Evolutionary conservation across 495 filamentous ascomycete species (phyloP), one percentile per base, ranked within the genome.

Genomic region (Apiosordaria backusii): DNA sequence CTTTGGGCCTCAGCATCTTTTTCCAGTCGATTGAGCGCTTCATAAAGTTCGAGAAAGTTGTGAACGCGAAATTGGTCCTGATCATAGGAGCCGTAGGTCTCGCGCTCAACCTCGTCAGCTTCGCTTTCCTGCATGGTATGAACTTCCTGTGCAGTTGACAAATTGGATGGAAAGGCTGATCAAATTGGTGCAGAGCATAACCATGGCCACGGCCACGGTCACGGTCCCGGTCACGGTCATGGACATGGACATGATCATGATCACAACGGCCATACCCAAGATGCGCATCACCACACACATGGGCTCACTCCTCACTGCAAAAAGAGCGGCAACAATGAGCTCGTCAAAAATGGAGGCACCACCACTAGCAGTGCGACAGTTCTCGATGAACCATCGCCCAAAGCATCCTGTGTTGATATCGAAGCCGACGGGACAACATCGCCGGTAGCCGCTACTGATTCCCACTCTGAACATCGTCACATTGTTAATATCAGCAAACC

Each of bases 21-120:
- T 80, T 98, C 50, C 93, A 97, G 70, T 92, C 94, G 2, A 87
- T 96, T 64, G 92, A 97, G 77, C 83, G 94, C 69, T 89, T 98
- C 72, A 85, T 96, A 50, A 71, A 72, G 4, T 59, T 82, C 24
- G 68, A 79, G 62, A 72, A 73, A 72, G 64, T 97, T 60, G 83
- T 87, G 45, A 86, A 93, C 55, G 90, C 92, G 0, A 85, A 85
- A 67, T 78, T 96, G 5, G 87, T 97, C 13, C 84, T 93, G 50
- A 89, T 90, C 54, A 90, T 96, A 54, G 94, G 94, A 4, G 92
- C 86, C 68, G 84, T 91, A 54, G 94, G 94, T 4, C 82, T 98
- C 6, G 75, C 85, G 1, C 88, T 92, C 19, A 98, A 98, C 65
- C 86, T 98, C 26, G 74, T 97, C 45, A 92, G 91, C 3, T 82